Percentiles rank a stretch among this genome's conserved stretches.
Evolutionary conservation across 345 rosid species (phyloP).

Genomic region (Syzygium aromaticum): DNA sequence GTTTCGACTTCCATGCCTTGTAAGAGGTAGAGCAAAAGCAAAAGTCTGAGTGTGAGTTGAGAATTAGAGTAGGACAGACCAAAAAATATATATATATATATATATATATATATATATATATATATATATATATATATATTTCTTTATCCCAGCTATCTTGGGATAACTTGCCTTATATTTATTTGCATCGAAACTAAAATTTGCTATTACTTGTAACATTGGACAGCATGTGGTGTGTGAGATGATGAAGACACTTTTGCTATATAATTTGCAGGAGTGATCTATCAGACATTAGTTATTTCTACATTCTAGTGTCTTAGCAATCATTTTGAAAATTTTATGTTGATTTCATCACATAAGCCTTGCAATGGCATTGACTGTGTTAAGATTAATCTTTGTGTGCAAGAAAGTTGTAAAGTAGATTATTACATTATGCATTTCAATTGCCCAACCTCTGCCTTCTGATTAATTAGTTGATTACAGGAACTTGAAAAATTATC

Average conservation of each 20-base stretch:
- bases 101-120: too few species aligned
- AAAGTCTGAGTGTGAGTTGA: too few species aligned
- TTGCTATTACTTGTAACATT: not conserved
- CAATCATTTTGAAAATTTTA: too few species aligned
- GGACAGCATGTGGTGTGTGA: not conserved
- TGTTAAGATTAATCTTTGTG: not conserved
- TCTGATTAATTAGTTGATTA: not conserved
- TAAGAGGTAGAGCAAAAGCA: too few species aligned
- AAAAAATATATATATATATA: too few species aligned
- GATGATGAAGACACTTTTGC: not conserved
- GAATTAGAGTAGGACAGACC: too few species aligned
- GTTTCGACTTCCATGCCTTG: too few species aligned
- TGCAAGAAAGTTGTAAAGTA: not conserved
- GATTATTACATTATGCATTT: not conserved
- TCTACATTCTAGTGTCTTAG: too few species aligned
- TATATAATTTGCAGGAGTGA: too few species aligned
- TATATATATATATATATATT: too few species aligned
- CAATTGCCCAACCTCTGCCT: not conserved
- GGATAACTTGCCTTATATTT: not conserved
- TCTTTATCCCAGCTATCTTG: not conserved
- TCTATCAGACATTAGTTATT: too few species aligned
- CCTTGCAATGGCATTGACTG: not conserved
- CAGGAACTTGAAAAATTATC: constrained; percentile 75
- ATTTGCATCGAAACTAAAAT: not conserved
- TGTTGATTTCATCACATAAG: not conserved